Base-by-base conservation (phyloP, 2,329 filamentous ascomycete species). In the Cadophora sp. region DNA sequence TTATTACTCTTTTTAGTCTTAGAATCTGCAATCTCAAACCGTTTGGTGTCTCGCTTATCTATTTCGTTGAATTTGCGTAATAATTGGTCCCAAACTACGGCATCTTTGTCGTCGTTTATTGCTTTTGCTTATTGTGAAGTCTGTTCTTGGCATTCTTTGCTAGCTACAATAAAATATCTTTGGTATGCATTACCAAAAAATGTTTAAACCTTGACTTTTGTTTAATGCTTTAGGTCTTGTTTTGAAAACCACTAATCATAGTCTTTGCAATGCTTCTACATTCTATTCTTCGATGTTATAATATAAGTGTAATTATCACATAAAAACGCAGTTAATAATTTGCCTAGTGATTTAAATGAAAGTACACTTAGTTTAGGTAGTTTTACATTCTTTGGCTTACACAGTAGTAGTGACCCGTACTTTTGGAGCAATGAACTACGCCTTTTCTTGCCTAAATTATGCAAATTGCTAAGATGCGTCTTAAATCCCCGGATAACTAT, bases 21-120 rank as follows among this genome's bases (percentile, higher is more conserved):
- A 45, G 41, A 45, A 45, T 45, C 41, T 45, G 41, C 41, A 45
- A 45, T 45, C 41, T 45, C 41, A 45, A 45, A 45, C 41, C 41
- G 41, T 45, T 45, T 45, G 16, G 41, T 13, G 41, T 45, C 41
- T 16, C 41, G 41, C 41, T 45, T 16, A 16, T 45, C 41, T 45
- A 45, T n/a, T 45, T 45, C 41, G 41, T 45, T 45, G 41, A 45
- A 45, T 45, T 45, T 16, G 41, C 41, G 41, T 45, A 45, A 16
- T 16, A 45, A 16, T 16, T 45, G 41, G 41, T 45, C 41, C 41
- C 18, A 16, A 16, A 45, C 41, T 45, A 16, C 41, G 41, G 41
- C 41, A 45, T 45, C 41, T 45, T 45, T 13, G 41, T 45, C 41
- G 41, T 45, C 41, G 41, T 45, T 16, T 45, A 2, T 16, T 45